Evolutionary conservation across 2,329 filamentous ascomycete genomes (phyloP).

Genomic region (Fusarium decemcellulare): DNA sequence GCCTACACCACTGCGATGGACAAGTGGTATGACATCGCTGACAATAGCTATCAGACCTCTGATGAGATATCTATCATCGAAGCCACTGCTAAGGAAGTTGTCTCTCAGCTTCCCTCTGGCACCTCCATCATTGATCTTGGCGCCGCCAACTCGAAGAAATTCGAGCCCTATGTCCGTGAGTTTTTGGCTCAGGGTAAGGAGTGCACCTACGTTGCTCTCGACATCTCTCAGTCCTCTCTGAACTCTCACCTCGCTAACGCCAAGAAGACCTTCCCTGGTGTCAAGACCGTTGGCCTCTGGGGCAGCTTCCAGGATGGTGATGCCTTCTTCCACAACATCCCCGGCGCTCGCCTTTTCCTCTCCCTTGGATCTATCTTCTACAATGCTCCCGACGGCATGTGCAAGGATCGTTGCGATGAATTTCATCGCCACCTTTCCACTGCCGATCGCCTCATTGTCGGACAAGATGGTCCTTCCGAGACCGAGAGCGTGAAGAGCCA

Average conservation of each 20-base stretch:
- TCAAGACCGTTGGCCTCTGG: slow-evolving; percentile 36
- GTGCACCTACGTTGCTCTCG: slow-evolving; percentile 35
- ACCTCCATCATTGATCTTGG: slow-evolving; percentile 39
- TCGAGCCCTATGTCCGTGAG: slow-evolving; percentile 34
- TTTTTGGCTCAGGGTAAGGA: slow-evolving; percentile 31
- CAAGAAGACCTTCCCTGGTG: slow-evolving; percentile 17
- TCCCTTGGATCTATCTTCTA: slow-evolving; percentile 37
- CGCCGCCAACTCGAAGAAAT: slow-evolving; percentile 40
- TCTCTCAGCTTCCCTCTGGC: slow-evolving; percentile 11
- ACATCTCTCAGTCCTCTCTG: slow-evolving; percentile 25
- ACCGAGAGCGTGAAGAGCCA: slow-evolving; percentile 2
- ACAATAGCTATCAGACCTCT: slow-evolving; percentile 35
- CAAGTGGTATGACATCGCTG: slow-evolving; percentile 33
- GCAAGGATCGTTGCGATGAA: slow-evolving; percentile 28
- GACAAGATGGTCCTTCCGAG: slow-evolving; percentile 31
- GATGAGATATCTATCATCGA: slow-evolving; percentile 38
- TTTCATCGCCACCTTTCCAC: slow-evolving; percentile 32
- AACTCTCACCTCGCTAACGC: slow-evolving; percentile 21
- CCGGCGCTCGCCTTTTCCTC: slow-evolving; percentile 22
- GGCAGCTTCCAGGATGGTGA: slow-evolving; percentile 41
- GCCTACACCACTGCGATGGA: slow-evolving; percentile 41
- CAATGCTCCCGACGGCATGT: slow-evolving; percentile 36
- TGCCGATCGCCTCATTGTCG: slow-evolving; percentile 27
- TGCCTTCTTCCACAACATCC: slow-evolving; percentile 19
- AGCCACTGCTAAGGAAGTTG: slow-evolving; percentile 27